A percentile compares a stretch with the other conserved stretches of the same genome.
Conservation (phyloP, 2,329 filamentous ascomycete genomes). For the Phialophora tarda region DNA sequence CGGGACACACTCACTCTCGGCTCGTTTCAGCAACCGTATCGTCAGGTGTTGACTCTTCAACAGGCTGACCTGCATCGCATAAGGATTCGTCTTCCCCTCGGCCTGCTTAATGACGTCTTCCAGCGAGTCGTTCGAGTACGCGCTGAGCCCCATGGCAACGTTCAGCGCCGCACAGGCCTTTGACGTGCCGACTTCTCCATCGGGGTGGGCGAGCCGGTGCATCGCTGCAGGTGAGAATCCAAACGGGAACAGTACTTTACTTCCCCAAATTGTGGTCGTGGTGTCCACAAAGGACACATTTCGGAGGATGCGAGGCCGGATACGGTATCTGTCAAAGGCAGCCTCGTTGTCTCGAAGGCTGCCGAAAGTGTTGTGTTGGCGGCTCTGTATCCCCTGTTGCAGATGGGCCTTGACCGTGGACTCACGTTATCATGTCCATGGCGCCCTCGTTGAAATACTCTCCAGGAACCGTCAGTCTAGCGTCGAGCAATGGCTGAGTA, state of each 20-base stretch:
- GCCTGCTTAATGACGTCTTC: slow-evolving; percentile 51
- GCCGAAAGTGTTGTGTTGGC: slow-evolving; percentile 39
- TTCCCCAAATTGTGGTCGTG: slow-evolving; percentile 53
- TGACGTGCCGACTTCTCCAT: slow-evolving; percentile 59
- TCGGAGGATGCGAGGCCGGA: slow-evolving; percentile 48
- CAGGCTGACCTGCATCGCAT: slow-evolving; percentile 28
- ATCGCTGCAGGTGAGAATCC: slow-evolving; percentile 61
- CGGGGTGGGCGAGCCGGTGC: slow-evolving; percentile 59
- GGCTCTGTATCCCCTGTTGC: slow-evolving; percentile 33
- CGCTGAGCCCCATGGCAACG: slow-evolving; percentile 57
- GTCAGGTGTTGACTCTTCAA: slow-evolving; percentile 46
- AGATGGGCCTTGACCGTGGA: slow-evolving; percentile 3
- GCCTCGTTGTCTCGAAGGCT: slow-evolving; percentile 56
- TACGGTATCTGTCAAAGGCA: slow-evolving; percentile 59
- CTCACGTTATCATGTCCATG: slow-evolving; percentile 59
- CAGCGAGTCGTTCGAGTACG: slow-evolving; percentile 53
- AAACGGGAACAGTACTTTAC: slow-evolving; percentile 56
- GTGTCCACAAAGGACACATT: slow-evolving; percentile 48
- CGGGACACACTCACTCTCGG: slow-evolving; percentile 48
- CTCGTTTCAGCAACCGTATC: slow-evolving; percentile 49
- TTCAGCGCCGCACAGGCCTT: slow-evolving; percentile 53
- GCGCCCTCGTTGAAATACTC: slow-evolving; percentile 66
- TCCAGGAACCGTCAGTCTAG: slow-evolving; percentile 29
- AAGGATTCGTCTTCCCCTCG: slow-evolving; percentile 44
- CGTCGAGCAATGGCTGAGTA: neutral